Conservation (phyloP, 345 rosid species). For the Euphorbia peplus region DNA sequence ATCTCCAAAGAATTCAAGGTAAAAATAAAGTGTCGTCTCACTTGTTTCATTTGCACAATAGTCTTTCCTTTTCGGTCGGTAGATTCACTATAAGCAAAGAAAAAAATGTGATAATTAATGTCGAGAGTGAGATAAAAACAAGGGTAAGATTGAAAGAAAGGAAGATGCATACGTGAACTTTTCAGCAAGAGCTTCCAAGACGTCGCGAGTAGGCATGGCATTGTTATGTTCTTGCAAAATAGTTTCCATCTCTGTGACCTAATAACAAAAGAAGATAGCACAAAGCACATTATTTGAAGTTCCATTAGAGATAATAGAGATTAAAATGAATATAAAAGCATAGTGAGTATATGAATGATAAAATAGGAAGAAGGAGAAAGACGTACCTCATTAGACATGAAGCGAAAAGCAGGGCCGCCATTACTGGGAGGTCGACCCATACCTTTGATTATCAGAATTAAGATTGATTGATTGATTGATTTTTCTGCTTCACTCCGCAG, state of each 20-base stretch:
- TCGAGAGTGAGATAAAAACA: neutral
- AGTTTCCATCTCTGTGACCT: constrained; percentile 94
- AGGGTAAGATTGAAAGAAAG: constrained; percentile 2
- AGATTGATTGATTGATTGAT: neutral
- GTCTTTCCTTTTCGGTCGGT: constrained; percentile 78
- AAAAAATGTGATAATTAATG: constrained; percentile 11
- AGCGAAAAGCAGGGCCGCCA: constrained; percentile 98
- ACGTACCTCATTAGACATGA: constrained; percentile 63
- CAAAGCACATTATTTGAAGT: neutral
- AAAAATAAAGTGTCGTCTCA: constrained; percentile 32
- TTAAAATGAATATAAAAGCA: no score
- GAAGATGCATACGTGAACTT: constrained; percentile 66
- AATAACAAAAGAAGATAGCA: constrained; percentile 1
- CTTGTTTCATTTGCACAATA: constrained; percentile 92
- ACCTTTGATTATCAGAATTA: neutral
- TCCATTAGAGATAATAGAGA: neutral
- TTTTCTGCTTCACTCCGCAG: neutral
- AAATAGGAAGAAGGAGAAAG: neutral
- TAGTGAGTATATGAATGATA: no score
- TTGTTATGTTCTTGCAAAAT: constrained; percentile 75
- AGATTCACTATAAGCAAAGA: constrained; percentile 54
- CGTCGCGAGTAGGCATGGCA: constrained; percentile 67
- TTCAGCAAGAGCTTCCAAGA: constrained; percentile 79
- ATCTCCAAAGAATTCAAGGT: neutral
- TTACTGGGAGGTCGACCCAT: constrained; percentile 97